These are phyloP conservation scores for Jaenimonas drosophilae DNA, from an alignment of 208 protist species.

Conservation along the genomic window DNA sequence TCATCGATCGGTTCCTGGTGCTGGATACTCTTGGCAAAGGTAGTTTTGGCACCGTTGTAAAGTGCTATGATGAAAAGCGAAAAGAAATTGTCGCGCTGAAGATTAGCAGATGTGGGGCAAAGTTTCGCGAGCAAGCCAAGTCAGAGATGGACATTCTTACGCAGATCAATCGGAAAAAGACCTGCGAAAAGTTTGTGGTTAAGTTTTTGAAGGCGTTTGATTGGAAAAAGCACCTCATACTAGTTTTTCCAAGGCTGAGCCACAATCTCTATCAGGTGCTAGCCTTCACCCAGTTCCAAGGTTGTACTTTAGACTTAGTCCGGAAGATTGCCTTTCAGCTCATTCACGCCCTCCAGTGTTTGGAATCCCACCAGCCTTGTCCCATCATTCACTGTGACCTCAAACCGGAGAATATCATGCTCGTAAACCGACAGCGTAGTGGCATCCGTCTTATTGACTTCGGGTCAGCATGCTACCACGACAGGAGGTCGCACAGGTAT, in stretches of 20 bases:
- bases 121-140: constrained; percentile 78
- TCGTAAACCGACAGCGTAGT: constrained; percentile 79
- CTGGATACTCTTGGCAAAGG: constrained; percentile 83
- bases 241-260: constrained; percentile 96
- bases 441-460: constrained; percentile 98
- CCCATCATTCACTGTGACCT: constrained; percentile 98
- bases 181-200: constrained; percentile 70
- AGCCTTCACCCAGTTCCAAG: constrained; percentile 82
- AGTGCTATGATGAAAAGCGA: constrained; percentile 78
- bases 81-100: constrained; percentile 84
- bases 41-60: constrained; percentile 87
- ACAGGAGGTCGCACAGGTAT: constrained; percentile 93
- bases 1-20: constrained; percentile 77
- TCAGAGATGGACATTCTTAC: constrained; percentile 80
- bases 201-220: constrained; percentile 81
- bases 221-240: constrained; percentile 93
- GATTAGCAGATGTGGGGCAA: constrained; percentile 63
- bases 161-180: constrained; percentile 51
- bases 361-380: constrained; percentile 74
- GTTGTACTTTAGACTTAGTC: constrained; percentile 77
- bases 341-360: constrained; percentile 77
- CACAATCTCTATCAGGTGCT: constrained; percentile 97
- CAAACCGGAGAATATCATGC: constrained; percentile 95
- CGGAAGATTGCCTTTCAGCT: constrained; percentile 95
- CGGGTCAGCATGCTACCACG: constrained; percentile 93